Conservation (phyloP, 805 yeast species). For the Zygosaccharomyces lentus region DNA sequence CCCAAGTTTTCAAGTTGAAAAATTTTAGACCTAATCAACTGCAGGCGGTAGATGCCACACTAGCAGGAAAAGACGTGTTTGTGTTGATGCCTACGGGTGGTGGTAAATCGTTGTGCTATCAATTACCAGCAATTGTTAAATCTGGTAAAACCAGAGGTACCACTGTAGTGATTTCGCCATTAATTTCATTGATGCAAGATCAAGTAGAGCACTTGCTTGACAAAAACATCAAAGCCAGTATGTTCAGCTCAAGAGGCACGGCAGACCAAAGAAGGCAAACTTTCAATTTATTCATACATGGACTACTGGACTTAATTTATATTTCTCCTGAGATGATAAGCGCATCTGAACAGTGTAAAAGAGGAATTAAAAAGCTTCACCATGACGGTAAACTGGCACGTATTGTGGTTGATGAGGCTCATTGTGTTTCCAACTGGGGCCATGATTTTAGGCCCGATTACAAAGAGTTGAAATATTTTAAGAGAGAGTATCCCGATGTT, state of each 20-base stretch:
- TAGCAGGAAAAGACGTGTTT: slow-evolving; percentile 79
- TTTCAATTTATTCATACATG: slow-evolving; percentile 57
- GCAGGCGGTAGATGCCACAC: slow-evolving; percentile 77
- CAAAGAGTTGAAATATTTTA: slow-evolving; percentile 71
- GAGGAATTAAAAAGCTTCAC: slow-evolving; percentile 55
- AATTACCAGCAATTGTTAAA: slow-evolving; percentile 81
- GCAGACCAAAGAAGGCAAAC: slow-evolving; percentile 59
- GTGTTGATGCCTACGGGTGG: slow-evolving; percentile 99
- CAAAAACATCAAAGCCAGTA: slow-evolving; percentile 72
- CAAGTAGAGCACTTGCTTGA: slow-evolving; percentile 78
- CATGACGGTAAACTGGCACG: slow-evolving; percentile 62
- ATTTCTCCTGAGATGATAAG: slow-evolving; percentile 93
- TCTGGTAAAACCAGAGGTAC: slow-evolving; percentile 77
- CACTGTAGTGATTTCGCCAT: slow-evolving; percentile 88
- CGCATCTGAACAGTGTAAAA: slow-evolving; percentile 63
- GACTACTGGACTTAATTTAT: slow-evolving; percentile 71
- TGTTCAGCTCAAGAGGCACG: slow-evolving; percentile 76
- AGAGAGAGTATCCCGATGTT: slow-evolving; percentile 64
- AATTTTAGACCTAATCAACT: slow-evolving; percentile 78
- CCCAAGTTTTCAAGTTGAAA: slow-evolving; percentile 54
- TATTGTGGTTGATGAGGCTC: slow-evolving; percentile 94
- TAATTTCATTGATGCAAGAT: slow-evolving; percentile 95
- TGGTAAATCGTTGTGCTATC: slow-evolving; percentile 94
- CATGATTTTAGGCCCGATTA: slow-evolving; percentile 98
- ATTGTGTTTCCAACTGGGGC: slow-evolving; percentile 98